phyloP scores from a whole-genome alignment of 176 grass and related monocot species.

The Aegilops bicornis region DNA sequence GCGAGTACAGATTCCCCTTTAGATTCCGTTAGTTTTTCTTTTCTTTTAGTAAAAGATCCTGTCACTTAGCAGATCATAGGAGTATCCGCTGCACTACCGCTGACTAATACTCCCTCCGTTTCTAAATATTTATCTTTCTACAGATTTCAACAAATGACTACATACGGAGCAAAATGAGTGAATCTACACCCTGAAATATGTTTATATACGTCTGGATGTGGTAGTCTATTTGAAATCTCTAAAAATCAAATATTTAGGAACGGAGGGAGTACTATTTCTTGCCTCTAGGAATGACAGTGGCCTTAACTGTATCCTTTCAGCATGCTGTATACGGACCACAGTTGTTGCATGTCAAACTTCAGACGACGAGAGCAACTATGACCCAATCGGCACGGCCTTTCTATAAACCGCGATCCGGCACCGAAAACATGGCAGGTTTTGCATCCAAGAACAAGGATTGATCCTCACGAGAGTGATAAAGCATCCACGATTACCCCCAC shows the following conservation, averaged over 20 bases:
- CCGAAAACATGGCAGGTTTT: neutral
- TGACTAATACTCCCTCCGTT: too few species aligned
- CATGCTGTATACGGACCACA: neutral
- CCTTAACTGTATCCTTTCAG: neutral
- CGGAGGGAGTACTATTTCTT: too few species aligned
- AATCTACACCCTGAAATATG: too few species aligned
- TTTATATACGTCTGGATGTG: too few species aligned
- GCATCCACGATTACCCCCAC: neutral
- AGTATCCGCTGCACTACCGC: too few species aligned
- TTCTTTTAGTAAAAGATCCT: neutral
- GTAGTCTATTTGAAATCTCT: too few species aligned
- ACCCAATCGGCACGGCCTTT: neutral
- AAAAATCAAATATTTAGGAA: too few species aligned
- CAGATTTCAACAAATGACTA: too few species aligned
- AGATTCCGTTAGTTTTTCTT: neutral
- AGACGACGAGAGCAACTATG: neutral
- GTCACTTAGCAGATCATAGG: too few species aligned
- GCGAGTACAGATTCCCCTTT: neutral
- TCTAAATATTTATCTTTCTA: too few species aligned
- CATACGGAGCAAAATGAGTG: too few species aligned
- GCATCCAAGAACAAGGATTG: neutral
- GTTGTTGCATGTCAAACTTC: neutral
- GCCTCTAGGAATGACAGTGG: neutral
- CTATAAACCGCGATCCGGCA: fast-evolving
- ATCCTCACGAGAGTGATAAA: neutral